Percentiles rank a stretch among this genome's conserved stretches.
Conservation (phyloP, 2,329 filamentous ascomycete genomes). For the Aspergillus clavatus region DNA sequence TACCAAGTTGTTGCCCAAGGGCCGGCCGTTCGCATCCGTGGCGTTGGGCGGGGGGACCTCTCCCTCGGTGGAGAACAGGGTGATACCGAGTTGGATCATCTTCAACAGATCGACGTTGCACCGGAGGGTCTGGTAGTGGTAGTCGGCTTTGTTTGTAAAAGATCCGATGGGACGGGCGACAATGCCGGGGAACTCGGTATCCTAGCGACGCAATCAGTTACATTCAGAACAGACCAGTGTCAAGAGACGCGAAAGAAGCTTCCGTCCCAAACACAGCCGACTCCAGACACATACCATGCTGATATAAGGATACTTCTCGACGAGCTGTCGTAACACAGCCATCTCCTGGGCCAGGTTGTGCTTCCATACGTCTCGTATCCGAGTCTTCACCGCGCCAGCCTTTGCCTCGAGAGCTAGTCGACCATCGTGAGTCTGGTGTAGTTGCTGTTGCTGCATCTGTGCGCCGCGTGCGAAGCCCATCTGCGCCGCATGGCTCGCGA, state of each 20-base stretch:
- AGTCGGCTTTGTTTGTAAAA: slow-evolving; percentile 92
- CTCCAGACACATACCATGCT: slow-evolving; percentile 91
- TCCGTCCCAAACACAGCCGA: not conserved
- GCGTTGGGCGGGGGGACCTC: slow-evolving; percentile 74
- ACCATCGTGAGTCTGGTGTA: slow-evolving; percentile 48
- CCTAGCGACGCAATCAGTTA: slow-evolving; percentile 49
- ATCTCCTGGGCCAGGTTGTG: slow-evolving; percentile 90
- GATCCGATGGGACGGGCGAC: slow-evolving; percentile 92
- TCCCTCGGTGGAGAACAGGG: slow-evolving; percentile 85
- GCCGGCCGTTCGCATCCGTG: slow-evolving; percentile 46
- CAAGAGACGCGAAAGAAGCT: not conserved
- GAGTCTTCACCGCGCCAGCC: slow-evolving; percentile 59
- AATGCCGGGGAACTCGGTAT: slow-evolving; percentile 97
- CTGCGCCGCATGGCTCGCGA: slow-evolving; percentile 81
- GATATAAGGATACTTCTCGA: slow-evolving; percentile 91
- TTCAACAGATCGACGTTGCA: slow-evolving; percentile 97
- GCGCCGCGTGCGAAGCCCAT: slow-evolving; percentile 79
- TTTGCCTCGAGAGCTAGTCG: slow-evolving; percentile 52
- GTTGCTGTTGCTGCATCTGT: slow-evolving; percentile 56
- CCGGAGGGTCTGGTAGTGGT: slow-evolving; percentile 95
- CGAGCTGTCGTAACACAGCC: slow-evolving; percentile 71
- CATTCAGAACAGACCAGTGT: not conserved
- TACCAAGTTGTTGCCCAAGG: slow-evolving; percentile 50
- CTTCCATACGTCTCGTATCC: slow-evolving; percentile 96
- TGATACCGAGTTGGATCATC: slow-evolving; percentile 94